phyloP scores from a whole-genome alignment of 106 monocot genomes.

The Dendrobium huoshanense region DNA sequence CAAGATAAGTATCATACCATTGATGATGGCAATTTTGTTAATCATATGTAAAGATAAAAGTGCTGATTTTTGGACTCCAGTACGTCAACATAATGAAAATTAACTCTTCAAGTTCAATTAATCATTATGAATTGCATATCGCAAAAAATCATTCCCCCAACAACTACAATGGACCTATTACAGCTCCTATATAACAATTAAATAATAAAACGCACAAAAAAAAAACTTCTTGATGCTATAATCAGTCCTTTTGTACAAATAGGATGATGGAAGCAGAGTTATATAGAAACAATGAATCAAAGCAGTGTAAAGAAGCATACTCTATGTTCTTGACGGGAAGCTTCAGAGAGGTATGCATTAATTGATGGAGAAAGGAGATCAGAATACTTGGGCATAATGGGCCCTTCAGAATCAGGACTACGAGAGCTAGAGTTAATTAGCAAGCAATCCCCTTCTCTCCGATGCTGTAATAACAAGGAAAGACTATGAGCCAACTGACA shows the following conservation, averaged over 20 bases:
- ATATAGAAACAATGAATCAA: too few species aligned
- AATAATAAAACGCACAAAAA: neutral
- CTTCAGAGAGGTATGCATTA: slow-evolving; percentile 81
- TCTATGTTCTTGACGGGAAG: slow-evolving; percentile 88
- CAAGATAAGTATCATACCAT: too few species aligned
- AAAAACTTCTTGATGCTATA: too few species aligned
- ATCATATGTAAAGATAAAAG: too few species aligned
- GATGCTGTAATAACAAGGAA: slow-evolving; percentile 48
- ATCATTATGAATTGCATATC: neutral
- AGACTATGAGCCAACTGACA: neutral
- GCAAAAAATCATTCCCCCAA: neutral
- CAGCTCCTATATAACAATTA: neutral
- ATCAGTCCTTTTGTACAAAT: neutral
- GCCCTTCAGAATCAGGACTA: slow-evolving; percentile 75
- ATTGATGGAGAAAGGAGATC: slow-evolving; percentile 90
- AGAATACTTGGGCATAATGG: slow-evolving; percentile 85
- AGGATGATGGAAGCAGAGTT: neutral
- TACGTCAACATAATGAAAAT: neutral
- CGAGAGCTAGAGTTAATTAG: slow-evolving; percentile 79
- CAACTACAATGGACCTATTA: neutral
- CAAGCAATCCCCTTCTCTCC: slow-evolving; percentile 69
- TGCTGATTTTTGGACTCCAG: too few species aligned
- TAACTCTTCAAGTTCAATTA: neutral
- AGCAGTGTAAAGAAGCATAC: slow-evolving; percentile 37
- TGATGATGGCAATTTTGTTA: too few species aligned